phyloP scores from a whole-genome alignment of 176 grass and related monocot genomes.

The Themeda triandra region DNA sequence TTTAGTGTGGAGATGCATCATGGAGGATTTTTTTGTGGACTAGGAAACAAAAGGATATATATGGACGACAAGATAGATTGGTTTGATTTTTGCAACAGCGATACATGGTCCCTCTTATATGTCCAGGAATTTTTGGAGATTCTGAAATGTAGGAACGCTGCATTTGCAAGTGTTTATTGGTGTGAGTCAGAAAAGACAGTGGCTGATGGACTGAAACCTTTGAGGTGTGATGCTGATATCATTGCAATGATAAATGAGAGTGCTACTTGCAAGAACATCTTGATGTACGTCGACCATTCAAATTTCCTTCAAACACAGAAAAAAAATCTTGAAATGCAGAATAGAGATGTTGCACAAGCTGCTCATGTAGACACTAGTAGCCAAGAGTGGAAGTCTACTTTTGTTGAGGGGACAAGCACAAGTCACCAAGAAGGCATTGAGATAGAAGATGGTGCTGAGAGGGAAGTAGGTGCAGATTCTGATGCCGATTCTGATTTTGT shows the following conservation, averaged over 20 bases:
- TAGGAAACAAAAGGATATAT: not conserved
- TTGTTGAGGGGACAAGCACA: too few species aligned
- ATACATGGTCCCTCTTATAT: too few species aligned
- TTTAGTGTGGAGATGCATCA: too few species aligned
- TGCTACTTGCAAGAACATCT: not conserved
- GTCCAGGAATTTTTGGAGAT: not conserved
- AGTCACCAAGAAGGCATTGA: too few species aligned
- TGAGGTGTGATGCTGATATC: not conserved
- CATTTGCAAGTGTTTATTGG: not conserved
- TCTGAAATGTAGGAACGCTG: not conserved
- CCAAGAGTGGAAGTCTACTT: too few species aligned
- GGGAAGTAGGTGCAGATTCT: too few species aligned
- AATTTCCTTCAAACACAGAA: not conserved
- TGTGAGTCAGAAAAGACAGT: not conserved
- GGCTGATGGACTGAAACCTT: not conserved
- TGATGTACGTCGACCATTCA: not conserved
- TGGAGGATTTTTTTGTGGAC: too few species aligned
- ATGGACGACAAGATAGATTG: not conserved
- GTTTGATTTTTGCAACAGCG: not conserved
- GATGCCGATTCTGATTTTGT: too few species aligned
- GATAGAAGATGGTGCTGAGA: too few species aligned
- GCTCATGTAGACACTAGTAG: too few species aligned
- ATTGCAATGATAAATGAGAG: not conserved
- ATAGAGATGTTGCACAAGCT: too few species aligned
- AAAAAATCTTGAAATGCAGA: too few species aligned